These are phyloP conservation scores for Naganishia liquefaciens DNA, from an alignment of 1,284 basidiomycete species.

Conservation along the genomic window DNA sequence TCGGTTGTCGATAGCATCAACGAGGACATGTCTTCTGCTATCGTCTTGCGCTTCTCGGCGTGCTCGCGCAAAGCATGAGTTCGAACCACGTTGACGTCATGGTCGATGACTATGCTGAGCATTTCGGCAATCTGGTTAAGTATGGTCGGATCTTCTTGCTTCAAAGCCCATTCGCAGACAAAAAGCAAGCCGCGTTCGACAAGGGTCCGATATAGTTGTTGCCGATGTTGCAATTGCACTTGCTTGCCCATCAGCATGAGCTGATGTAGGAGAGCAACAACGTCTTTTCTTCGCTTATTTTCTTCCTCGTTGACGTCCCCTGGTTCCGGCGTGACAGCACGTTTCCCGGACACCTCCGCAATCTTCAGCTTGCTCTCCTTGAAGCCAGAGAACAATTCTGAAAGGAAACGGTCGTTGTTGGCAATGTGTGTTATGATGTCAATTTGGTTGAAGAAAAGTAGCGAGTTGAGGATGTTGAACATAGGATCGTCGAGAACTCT, in stretches of 20 bases:
- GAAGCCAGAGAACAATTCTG: constrained; percentile 75
- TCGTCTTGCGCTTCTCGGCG: constrained; percentile 60
- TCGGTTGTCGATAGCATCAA: constrained; percentile 77
- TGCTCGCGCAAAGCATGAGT: constrained; percentile 80
- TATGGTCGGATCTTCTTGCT: constrained; percentile 58
- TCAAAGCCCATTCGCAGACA: constrained; percentile 87
- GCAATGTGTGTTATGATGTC: constrained; percentile 93
- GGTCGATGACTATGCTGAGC: constrained; percentile 81
- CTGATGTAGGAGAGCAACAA: constrained; percentile 85
- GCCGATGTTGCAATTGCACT: constrained; percentile 81
- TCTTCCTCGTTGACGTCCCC: constrained; percentile 47
- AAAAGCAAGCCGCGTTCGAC: constrained; percentile 85
- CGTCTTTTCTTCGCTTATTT: constrained; percentile 62
- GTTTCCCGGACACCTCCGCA: background rate
- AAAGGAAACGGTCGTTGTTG: constrained; percentile 71
- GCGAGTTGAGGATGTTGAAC: constrained; percentile 93
- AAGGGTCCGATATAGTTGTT: constrained; percentile 83
- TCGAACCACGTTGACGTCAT: constrained; percentile 84
- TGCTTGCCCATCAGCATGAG: constrained; percentile 95
- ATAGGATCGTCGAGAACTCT: constrained; percentile 93
- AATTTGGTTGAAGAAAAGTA: constrained; percentile 98
- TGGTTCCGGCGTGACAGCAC: constrained; percentile 41
- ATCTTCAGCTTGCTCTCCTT: constrained; percentile 57
- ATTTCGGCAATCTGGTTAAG: constrained; percentile 85
- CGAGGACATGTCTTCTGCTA: constrained; percentile 73